Evolutionary conservation across 2,329 filamentous ascomycete species (phyloP), one percentile per base, ranked within the genome.

Genomic region (Pyrenochaeta sp.): DNA sequence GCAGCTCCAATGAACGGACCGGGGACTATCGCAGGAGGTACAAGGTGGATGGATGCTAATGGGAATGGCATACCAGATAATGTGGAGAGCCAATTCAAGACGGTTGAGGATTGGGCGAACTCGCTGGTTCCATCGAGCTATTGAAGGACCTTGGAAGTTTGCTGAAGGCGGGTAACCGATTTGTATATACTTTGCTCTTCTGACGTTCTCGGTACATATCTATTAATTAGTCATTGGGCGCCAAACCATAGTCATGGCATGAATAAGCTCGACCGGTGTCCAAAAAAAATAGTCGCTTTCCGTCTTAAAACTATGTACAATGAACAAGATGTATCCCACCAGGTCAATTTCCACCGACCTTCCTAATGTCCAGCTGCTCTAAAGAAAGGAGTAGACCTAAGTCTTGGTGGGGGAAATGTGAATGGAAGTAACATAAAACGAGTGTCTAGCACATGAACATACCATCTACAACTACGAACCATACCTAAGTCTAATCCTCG

Each of bases 51-150:
- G 19, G 83, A 85, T 60, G 73, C 78, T 0, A 82, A 85, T 64
- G 79, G 78, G 0, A 83, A 84, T 57, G 82, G 83, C 0, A 84
- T 84, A 44, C 82, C 82, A 2, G 82, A 85, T 68, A 77, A 76
- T 25, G 83, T 79, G 62, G 83, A 85, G 66, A 69, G 64, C 25
- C 74, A 77, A 8, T 78, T 83, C 55, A 72, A 76, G 4, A 83
- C 82, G 58, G 74, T 84, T 12, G 82, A 85, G 68, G 78, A 81
- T 50, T 84, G 83, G 70, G 78, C 83, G 19, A 84, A 85, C 61
- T 83, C 80, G 10, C 69, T 85, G 30, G 77, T 83, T 10, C 68
- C 69, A 9, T 56, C 60, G 6, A 51, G 43, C 10, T 74, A 73
- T 50, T 72, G 43, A 52, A 24, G 13, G 5, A 8, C 42, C 36